Evolutionary conservation across 176 grass and related monocot genomes (phyloP), one percentile per base, ranked within the genome.

Genomic region (Cenchrus americanus): DNA sequence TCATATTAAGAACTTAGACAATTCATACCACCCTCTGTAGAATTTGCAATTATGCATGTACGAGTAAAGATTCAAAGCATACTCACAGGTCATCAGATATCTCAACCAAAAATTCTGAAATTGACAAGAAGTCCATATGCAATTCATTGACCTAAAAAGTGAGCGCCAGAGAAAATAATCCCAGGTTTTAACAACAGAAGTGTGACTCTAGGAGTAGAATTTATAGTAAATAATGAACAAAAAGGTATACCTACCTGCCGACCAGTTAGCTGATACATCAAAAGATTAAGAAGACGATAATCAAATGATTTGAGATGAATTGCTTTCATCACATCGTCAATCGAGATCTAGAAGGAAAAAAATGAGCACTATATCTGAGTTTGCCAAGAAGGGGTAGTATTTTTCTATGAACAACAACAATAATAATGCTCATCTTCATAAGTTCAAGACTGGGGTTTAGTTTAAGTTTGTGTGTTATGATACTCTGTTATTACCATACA

Each of bases 31-130:
- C 53, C 72, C 13, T 24, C 61, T 67, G 61, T 42, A 51, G 60
- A 68, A 21, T 21, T 26, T 74, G 14, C 14, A 41, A 11, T n/a
- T 66, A 71, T 80, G 67, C 50, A 83, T 74, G 65, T 51, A 78
- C 23, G 24, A 18, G 7, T 73, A 83, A 83, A 52, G 50, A 88
- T 66, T 73, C 34, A 87, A 8, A 77, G 64, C 30, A 52, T 76
- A 98, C 90, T 98, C 87, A 98, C 96, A 98, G 86, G 82, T 98
- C 96, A 80, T 98, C 96, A 83, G 89, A 93, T 90, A 98, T 73
- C 87, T 98, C 96, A 77, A 95, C 96, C 61, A 98, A 80, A 85
- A 95, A 93, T 89, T 98, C 93, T 37, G 96, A 98, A 18, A 92
- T 46, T n/a, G 93, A 95, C 66, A 98, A 82, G 85, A 98, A 98